phyloP scores from a whole-genome alignment of 1,139 yeast species.

The Debaryomyces robertsiae region DNA sequence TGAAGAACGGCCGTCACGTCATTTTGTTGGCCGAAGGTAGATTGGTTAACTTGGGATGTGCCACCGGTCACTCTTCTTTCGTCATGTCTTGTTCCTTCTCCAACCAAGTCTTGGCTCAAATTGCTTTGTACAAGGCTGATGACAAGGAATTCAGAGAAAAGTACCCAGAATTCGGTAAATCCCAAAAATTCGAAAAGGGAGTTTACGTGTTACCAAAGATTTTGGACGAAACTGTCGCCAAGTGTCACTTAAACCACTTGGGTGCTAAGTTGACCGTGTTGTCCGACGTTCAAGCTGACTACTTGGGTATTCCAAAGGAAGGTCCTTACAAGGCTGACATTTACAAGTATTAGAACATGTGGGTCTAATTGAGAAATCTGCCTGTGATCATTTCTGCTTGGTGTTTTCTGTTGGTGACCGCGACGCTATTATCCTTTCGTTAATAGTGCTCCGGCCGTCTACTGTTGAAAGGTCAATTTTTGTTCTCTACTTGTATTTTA shows the following conservation, averaged over 20 bases:
- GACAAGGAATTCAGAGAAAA: slow-evolving; percentile 78
- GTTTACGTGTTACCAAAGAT: slow-evolving; percentile 98
- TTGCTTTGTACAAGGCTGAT: slow-evolving; percentile 92
- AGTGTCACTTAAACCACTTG: slow-evolving; percentile 93
- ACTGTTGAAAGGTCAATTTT: slow-evolving; percentile 4
- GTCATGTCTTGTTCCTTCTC: slow-evolving; percentile 99
- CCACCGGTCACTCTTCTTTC: slow-evolving; percentile 99
- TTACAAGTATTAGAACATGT: slow-evolving; percentile 82
- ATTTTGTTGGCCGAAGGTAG: slow-evolving; percentile 99
- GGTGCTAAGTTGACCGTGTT: slow-evolving; percentile 87
- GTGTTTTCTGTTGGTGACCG: slow-evolving; percentile 1
- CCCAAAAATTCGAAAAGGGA: slow-evolving; percentile 89
- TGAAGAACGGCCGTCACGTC: slow-evolving; percentile 89
- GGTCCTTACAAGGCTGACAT: slow-evolving; percentile 99
- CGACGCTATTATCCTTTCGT: neutral
- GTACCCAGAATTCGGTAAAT: slow-evolving; percentile 88
- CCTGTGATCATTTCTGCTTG: slow-evolving; percentile 16
- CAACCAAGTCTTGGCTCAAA: slow-evolving; percentile 99
- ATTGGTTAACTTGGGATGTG: slow-evolving; percentile 99
- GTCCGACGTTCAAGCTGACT: slow-evolving; percentile 84
- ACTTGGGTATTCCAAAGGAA: slow-evolving; percentile 87
- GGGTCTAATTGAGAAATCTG: slow-evolving; percentile 14
- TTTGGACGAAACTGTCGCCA: slow-evolving; percentile 98
- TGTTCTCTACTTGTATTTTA: slow-evolving; percentile 11
- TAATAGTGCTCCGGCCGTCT: neutral